Conservation (phyloP, 495 filamentous ascomycete genomes). For the Annulohypoxylon stygium region DNA sequence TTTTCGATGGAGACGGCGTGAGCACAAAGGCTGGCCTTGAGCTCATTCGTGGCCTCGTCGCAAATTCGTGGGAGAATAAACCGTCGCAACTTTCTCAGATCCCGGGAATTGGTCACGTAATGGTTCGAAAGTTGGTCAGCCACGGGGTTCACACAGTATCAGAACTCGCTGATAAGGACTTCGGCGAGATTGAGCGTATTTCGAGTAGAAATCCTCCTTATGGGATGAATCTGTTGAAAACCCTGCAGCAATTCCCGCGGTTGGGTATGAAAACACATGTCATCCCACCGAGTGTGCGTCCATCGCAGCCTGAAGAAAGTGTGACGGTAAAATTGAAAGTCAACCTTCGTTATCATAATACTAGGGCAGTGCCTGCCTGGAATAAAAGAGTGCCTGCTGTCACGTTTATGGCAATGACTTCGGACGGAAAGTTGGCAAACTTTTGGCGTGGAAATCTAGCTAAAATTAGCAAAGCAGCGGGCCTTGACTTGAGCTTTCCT, state of each 20-base stretch:
- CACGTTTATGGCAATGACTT: conserved; percentile 81
- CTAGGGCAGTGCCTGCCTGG: conserved; percentile 71
- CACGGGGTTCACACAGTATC: conserved; percentile 79
- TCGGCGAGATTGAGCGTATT: conserved; percentile 79
- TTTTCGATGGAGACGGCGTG: conserved; percentile 74
- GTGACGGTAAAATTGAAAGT: conserved; percentile 74
- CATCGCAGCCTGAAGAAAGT: conserved; percentile 47
- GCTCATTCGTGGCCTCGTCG: conserved; percentile 80
- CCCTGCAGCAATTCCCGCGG: conserved; percentile 79
- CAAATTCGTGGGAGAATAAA: conserved; percentile 87
- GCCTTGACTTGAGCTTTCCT: conserved; percentile 71
- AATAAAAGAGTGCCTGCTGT: conserved; percentile 72
- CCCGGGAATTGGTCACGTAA: conserved; percentile 81
- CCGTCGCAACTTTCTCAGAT: conserved; percentile 90
- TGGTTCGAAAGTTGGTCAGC: conserved; percentile 80
- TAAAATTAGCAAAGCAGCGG: conserved; percentile 69
- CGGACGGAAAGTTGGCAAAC: conserved; percentile 78
- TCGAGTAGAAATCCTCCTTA: conserved; percentile 87
- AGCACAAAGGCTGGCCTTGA: conserved; percentile 79
- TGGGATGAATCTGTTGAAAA: conserved; percentile 75
- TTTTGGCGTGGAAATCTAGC: conserved; percentile 81
- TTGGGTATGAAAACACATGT: conserved; percentile 67
- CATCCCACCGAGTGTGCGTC: conserved; percentile 50
- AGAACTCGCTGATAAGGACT: conserved; percentile 74
- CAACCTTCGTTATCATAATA: conserved; percentile 80